These are phyloP conservation scores for Marchantia paleacea DNA, from an alignment of 225 moss, liverwort and hornwort species.

Conservation along the genomic window DNA sequence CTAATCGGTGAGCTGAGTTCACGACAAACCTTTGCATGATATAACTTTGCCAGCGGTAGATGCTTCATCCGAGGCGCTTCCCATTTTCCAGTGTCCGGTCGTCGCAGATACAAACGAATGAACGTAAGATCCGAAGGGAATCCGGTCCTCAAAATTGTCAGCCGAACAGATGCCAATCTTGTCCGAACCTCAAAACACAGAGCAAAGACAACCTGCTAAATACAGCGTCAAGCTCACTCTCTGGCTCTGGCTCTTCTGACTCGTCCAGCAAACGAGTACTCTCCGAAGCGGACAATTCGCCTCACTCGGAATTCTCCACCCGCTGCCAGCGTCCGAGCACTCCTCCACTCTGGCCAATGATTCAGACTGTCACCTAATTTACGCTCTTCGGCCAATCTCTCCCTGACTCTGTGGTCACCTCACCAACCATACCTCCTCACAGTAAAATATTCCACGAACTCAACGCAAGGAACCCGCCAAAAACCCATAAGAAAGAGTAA, in stretches of 20 bases:
- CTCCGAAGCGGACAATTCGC: background rate
- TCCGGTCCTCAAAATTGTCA: background rate
- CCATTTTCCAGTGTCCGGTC: background rate
- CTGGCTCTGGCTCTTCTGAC: background rate
- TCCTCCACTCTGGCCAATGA: background rate
- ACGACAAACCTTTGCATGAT: slow-evolving; percentile 42
- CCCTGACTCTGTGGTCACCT: background rate
- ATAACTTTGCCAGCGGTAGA: slow-evolving; percentile 47
- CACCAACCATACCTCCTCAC: background rate
- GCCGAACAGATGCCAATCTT: background rate
- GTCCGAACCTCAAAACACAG: background rate
- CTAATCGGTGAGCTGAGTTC: background rate
- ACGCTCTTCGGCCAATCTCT: background rate
- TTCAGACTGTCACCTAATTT: background rate
- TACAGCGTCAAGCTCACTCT: background rate
- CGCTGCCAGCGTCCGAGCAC: background rate
- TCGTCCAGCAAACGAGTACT: background rate
- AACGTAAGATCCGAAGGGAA: background rate
- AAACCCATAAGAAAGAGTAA: background rate
- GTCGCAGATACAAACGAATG: background rate
- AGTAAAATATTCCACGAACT: background rate
- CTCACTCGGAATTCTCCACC: slow-evolving; percentile 1
- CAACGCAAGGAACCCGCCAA: too few species aligned
- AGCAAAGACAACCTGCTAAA: background rate
- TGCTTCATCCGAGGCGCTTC: slow-evolving; percentile 11